Conservation (phyloP, 371 early-diverging fungal genomes). For the Rhizopus arrhizus region DNA sequence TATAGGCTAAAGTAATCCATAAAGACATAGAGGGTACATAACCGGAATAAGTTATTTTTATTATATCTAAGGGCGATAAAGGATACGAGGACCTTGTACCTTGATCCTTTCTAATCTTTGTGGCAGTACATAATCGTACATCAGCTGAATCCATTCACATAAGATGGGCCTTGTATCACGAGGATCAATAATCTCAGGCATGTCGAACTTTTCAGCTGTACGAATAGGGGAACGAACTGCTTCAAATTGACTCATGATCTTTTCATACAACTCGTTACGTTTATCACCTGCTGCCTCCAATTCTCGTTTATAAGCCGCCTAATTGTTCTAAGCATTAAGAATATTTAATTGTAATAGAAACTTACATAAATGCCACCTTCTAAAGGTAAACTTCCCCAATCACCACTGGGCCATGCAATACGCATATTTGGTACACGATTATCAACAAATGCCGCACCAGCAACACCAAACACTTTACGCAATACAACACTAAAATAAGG, state of each 20-base stretch:
- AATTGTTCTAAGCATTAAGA: background rate
- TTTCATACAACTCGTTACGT: slow-evolving; percentile 42
- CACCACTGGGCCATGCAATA: slow-evolving; percentile 49
- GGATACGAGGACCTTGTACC: slow-evolving; percentile 36
- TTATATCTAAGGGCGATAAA: slow-evolving; percentile 38
- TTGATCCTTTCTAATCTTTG: slow-evolving; percentile 40
- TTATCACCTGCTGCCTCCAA: slow-evolving; percentile 51
- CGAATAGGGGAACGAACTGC: slow-evolving; percentile 47
- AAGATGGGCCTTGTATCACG: slow-evolving; percentile 48
- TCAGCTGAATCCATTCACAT: slow-evolving; percentile 47
- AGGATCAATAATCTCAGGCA: slow-evolving; percentile 53
- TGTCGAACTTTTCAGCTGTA: slow-evolving; percentile 51
- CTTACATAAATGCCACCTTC: slow-evolving; percentile 45
- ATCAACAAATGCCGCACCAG: slow-evolving; percentile 54
- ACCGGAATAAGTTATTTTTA: background rate
- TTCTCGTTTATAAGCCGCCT: slow-evolving; percentile 49
- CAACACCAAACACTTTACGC: slow-evolving; percentile 55
- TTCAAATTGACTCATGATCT: slow-evolving; percentile 44
- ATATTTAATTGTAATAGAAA: background rate
- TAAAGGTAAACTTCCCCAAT: slow-evolving; percentile 50
- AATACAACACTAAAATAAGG: slow-evolving; percentile 49
- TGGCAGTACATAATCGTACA: slow-evolving; percentile 47
- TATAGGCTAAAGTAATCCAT: too few relatives aligned
- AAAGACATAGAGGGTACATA: background rate
- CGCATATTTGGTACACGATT: slow-evolving; percentile 49